These are phyloP conservation scores for Aspergillus proliferans DNA, from an alignment of 2,329 filamentous ascomycete genomes.

Conservation along the genomic window DNA sequence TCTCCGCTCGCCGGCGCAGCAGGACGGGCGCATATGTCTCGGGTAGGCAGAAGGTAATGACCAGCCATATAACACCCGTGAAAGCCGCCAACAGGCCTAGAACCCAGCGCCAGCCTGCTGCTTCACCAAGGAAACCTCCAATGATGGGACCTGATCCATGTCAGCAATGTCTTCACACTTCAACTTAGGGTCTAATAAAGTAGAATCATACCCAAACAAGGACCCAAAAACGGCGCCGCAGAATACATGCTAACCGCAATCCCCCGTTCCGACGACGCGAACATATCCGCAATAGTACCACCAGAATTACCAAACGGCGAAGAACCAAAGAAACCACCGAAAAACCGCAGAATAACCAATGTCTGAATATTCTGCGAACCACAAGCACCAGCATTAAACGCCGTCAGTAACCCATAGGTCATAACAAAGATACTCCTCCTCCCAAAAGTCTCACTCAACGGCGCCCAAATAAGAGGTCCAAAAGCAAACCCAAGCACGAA, in stretches of 20 bases:
- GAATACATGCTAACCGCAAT: constrained; percentile 60
- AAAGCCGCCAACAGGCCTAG: constrained; percentile 57
- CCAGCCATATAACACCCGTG: constrained; percentile 25
- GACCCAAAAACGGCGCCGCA: constrained; percentile 60
- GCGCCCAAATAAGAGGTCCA: constrained; percentile 38
- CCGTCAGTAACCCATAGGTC: constrained; percentile 40
- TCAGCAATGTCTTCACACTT: neutral
- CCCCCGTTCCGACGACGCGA: constrained; percentile 47
- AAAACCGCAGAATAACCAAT: constrained; percentile 59
- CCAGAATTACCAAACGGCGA: constrained; percentile 56
- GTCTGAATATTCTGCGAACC: constrained; percentile 53
- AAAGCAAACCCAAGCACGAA: constrained; percentile 42
- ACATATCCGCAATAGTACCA: constrained; percentile 57
- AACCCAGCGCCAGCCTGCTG: constrained; percentile 63
- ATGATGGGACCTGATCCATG: constrained; percentile 50
- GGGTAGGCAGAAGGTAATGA: constrained; percentile 17
- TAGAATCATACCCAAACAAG: constrained; percentile 38
- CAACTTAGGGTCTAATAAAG: neutral
- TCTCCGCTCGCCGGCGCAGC: constrained; percentile 42
- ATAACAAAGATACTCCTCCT: constrained; percentile 25
- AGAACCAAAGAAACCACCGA: constrained; percentile 56
- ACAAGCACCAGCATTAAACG: constrained; percentile 56
- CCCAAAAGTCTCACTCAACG: constrained; percentile 28
- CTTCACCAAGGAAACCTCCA: constrained; percentile 58
- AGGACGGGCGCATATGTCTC: constrained; percentile 43